Evolutionary conservation across 1,139 yeast species (phyloP).

Genomic region (Petasospora rhodanensis): DNA sequence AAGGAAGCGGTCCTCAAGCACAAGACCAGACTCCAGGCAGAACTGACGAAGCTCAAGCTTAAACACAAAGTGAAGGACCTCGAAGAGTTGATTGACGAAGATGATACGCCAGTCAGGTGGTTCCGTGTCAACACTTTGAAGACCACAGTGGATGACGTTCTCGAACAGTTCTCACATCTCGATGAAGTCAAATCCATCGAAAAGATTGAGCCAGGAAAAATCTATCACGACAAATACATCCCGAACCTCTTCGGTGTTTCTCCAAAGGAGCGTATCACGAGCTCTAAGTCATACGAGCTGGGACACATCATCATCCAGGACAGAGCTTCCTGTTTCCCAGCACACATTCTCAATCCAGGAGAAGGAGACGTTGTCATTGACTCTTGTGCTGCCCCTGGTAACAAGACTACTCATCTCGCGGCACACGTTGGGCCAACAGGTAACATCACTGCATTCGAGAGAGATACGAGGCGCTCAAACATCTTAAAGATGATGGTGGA

Average conservation of each 20-base stretch:
- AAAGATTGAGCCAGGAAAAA: conserved; percentile 50
- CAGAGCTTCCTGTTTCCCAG: conserved; percentile 95
- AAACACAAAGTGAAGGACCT: conserved; percentile 49
- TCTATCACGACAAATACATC: conserved; percentile 67
- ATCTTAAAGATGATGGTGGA: conserved; percentile 74
- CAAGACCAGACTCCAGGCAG: conserved; percentile 78
- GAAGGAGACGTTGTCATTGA: conserved; percentile 66
- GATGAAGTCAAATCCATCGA: conserved; percentile 41
- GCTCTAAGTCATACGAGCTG: conserved; percentile 57
- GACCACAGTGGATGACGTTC: conserved; percentile 32
- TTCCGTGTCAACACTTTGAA: conserved; percentile 67
- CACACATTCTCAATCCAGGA: conserved; percentile 63
- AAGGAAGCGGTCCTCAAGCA: conserved; percentile 77
- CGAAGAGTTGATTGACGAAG: conserved; percentile 42
- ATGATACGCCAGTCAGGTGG: conserved; percentile 87
- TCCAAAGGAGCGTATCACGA: conserved; percentile 64
- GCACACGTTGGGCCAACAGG: conserved; percentile 39
- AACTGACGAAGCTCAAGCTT: conserved; percentile 70
- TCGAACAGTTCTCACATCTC: conserved; percentile 45
- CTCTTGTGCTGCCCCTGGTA: conserved; percentile 98
- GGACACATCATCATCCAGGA: conserved; percentile 91
- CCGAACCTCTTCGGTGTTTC: conserved; percentile 79
- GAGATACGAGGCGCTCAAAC: conserved; percentile 68
- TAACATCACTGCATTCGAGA: conserved; percentile 75
- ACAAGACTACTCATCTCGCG: conserved; percentile 91